Conservation (phyloP, 2,329 filamentous ascomycete species). For the Thelonectria olida region DNA sequence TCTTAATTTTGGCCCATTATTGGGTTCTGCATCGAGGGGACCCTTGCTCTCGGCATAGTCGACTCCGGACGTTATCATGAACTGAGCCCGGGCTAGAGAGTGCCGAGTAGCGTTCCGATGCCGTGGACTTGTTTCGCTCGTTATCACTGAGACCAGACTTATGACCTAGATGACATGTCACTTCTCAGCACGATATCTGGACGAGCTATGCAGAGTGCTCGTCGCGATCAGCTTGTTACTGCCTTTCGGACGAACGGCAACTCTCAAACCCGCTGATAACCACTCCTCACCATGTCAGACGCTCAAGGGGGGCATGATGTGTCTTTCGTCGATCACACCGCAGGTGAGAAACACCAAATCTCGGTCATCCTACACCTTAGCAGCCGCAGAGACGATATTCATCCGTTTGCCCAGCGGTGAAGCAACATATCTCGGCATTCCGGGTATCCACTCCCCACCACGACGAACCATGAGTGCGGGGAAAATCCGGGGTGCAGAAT, state of each 20-base stretch:
- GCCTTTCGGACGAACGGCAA: conserved; percentile 8
- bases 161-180: neutral
- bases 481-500: conserved; percentile 39
- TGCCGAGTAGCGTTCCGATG: neutral
- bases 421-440: neutral
- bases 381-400: neutral
- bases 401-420: neutral
- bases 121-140: neutral
- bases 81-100: neutral
- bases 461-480: conserved; percentile 25
- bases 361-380: neutral
- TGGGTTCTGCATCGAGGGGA: neutral
- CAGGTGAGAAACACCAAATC: neutral
- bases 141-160: neutral
- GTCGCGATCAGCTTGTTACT: neutral
- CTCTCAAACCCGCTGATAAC: neutral
- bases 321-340: neutral
- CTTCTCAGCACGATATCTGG: neutral
- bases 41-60: neutral
- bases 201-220: neutral
- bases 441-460: conserved; percentile 29
- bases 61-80: neutral
- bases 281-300: neutral
- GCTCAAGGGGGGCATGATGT: no score
- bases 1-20: neutral